phyloP scores from a whole-genome alignment of 192 early-diverging fungal genomes.

The Spinellus fusiger region DNA sequence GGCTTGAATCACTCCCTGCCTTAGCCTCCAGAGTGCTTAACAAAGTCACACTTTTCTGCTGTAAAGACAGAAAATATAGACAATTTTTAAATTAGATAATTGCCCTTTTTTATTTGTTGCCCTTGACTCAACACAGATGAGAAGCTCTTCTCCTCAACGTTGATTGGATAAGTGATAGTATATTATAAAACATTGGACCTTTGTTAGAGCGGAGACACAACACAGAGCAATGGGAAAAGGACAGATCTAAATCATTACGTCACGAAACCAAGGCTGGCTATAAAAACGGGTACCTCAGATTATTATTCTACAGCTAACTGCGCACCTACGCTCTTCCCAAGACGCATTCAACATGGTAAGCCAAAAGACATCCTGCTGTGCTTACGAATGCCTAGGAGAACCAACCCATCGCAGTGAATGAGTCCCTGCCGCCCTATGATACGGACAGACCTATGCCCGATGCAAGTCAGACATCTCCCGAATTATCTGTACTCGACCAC shows the following conservation, averaged over 20 bases:
- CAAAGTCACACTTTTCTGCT: conserved; percentile 3
- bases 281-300: background rate
- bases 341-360: no score
- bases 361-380: background rate
- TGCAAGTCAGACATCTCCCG: background rate
- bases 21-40: background rate
- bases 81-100: background rate
- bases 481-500: conserved; percentile 13
- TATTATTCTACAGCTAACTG: background rate
- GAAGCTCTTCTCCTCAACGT: no score
- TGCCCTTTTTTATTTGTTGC: no score
- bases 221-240: background rate
- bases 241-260: background rate
- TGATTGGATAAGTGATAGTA: no score
- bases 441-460: conserved; percentile 10
- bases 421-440: background rate
- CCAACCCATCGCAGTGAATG: background rate
- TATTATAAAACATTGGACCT: no score
- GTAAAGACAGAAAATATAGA: background rate
- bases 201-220: no score
- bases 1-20: background rate
- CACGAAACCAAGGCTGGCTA: background rate
- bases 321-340: background rate
- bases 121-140: no score
- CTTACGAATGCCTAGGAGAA: background rate